These are phyloP conservation scores for Chlamydomonas asymmetrica DNA, from an alignment of 139 green algal species.

Conservation along the genomic window DNA sequence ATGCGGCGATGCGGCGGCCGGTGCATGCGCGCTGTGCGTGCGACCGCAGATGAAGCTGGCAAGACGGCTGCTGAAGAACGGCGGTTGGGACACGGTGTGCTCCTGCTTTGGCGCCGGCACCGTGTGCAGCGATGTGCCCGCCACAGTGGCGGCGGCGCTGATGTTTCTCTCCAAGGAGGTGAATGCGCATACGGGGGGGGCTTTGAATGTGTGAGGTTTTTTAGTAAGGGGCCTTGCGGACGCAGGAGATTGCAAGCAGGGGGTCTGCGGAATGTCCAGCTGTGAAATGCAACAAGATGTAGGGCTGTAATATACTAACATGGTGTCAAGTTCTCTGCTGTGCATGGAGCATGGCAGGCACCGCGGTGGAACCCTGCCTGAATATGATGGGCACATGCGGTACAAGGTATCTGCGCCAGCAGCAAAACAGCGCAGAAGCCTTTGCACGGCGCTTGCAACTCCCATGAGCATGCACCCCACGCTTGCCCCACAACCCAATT, in stretches of 20 bases:
- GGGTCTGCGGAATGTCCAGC: too few relatives aligned
- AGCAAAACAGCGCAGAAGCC: not conserved
- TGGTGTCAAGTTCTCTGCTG: not conserved
- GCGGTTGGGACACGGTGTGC: slow-evolving; percentile 18
- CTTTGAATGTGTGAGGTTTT: not conserved
- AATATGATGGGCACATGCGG: too few relatives aligned
- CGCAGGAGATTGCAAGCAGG: too few relatives aligned
- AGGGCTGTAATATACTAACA: not conserved
- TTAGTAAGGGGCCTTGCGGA: too few relatives aligned
- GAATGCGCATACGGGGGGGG: not conserved
- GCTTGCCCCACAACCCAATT: not conserved
- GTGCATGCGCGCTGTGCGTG: not conserved
- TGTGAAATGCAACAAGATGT: not conserved
- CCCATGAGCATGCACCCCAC: not conserved
- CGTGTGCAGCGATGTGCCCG: slow-evolving; percentile 1
- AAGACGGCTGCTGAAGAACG: slow-evolving; percentile 16
- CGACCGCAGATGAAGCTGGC: too few relatives aligned
- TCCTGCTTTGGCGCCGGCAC: slow-evolving; percentile 2
- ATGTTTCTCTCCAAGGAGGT: slow-evolving; percentile 32
- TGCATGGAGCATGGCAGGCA: too few relatives aligned
- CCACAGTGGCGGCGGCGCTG: slow-evolving; percentile 6
- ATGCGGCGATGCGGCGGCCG: not conserved
- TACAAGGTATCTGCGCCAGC: not conserved
- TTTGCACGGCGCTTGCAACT: not conserved
- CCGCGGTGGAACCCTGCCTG: too few relatives aligned